Evolutionary conservation across 345 rosid species (phyloP), one percentile per base, ranked within the genome.

Genomic region (Eucalyptus regnans): DNA sequence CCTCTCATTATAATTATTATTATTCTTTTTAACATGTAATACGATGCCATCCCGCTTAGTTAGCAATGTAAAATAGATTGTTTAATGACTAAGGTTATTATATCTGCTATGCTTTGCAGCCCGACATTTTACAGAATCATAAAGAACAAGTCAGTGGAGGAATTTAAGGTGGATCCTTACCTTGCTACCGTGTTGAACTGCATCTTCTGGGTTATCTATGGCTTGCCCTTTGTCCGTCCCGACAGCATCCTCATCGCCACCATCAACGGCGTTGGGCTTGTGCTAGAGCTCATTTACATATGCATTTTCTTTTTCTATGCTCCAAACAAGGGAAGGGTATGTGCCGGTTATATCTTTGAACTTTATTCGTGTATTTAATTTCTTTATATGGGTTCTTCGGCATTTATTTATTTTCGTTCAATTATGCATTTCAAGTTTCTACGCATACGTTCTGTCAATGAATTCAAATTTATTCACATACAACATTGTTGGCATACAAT

Each of bases 81-180:
- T 18, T 76, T 76, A 37, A 76, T 76, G 22, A 49, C 46, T 11
- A 20, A 66, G 50, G n/a, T 56, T 56, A 22, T 6, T 56, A 76
- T 58, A 27, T 54, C 5, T 71, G 25, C 54, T 20, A 23, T 58
- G 20, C 49, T n/a, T 91, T 86, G 76, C 92, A 94, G 96, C 12
- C 95, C 95, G 5, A 94, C 95, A 12, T 92, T 93, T 87, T 85
- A 87, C n/a, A 52, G 71, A 50, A 94, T 93, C 41, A 3, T 91
- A 1, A 92, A 94, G 91, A 90, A 88, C 7, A 93, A 93, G 90
- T 91, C 90, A 8, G 93, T 92, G 58, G 91, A 92, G 23, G 94
- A 93, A 51, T 94, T 93, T 87, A 88, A 92, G 12, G 91, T 93
- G 9, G 90, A 94, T 41, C 93, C 94, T 2, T 94, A 94, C 87